Evolutionary conservation across 371 early-diverging fungal species (phyloP).

Genomic region (Mucor piriformis): DNA sequence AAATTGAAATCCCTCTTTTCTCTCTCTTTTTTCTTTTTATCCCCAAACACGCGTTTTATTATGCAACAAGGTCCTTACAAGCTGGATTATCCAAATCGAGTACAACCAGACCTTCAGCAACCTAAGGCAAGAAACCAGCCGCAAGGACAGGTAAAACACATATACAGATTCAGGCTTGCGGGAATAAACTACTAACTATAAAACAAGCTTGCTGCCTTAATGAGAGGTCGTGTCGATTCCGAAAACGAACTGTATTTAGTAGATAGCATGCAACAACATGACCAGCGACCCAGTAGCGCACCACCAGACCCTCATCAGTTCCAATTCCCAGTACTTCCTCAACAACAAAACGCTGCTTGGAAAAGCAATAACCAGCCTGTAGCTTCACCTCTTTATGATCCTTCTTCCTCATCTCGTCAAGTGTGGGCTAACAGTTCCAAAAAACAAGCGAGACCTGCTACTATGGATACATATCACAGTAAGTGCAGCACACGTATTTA

Average conservation of each 20-base stretch:
- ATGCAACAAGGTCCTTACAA: constrained; percentile 21
- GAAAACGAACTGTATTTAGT: constrained; percentile 24
- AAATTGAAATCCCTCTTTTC: not conserved
- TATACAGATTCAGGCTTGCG: not conserved
- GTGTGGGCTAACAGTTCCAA: constrained; percentile 14
- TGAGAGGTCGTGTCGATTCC: constrained; percentile 26
- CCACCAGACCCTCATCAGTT: constrained; percentile 29
- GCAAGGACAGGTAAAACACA: constrained; percentile 28
- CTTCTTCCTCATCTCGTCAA: constrained; percentile 27
- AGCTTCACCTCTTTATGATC: constrained; percentile 20
- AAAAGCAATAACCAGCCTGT: constrained; percentile 13
- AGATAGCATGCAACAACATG: constrained; percentile 24
- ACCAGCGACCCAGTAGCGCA: constrained; percentile 28
- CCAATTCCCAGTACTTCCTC: constrained; percentile 6
- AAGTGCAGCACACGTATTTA: not conserved
- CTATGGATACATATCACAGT: constrained; percentile 13
- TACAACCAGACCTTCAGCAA: constrained; percentile 30
- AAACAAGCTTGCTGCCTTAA: constrained; percentile 30
- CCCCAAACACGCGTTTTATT: constrained; percentile 7
- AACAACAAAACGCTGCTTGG: constrained; percentile 6
- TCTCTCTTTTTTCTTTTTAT: not conserved
- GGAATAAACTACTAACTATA: not conserved
- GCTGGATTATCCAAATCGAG: constrained; percentile 10
- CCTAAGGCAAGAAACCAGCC: constrained; percentile 31
- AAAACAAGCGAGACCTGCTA: not conserved